These are phyloP conservation scores for Metarhizium album DNA, from an alignment of 2,329 filamentous ascomycete genomes.

Conservation along the genomic window DNA sequence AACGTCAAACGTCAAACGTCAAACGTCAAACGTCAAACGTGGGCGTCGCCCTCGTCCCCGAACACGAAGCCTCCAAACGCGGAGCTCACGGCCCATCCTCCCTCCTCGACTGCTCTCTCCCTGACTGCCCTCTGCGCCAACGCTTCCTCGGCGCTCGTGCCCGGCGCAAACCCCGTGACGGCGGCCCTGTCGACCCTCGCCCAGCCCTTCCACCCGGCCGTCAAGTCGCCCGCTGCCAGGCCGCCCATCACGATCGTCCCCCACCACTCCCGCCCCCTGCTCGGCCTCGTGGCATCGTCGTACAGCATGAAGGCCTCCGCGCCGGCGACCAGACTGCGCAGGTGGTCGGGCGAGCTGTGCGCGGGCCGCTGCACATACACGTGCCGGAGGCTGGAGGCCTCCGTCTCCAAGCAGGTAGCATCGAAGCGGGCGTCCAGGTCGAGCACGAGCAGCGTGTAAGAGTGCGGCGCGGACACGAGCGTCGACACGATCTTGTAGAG, in stretches of 20 bases:
- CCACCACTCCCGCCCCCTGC: constrained; percentile 42
- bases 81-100: constrained; percentile 36
- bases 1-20: no score
- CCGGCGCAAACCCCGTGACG: constrained; percentile 27
- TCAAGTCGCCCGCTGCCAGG: constrained; percentile 21
- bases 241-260: constrained; percentile 44
- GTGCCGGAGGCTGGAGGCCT: constrained; percentile 32
- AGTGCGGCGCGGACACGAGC: constrained; percentile 36
- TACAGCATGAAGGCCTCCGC: constrained; percentile 42
- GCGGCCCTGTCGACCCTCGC: constrained; percentile 36
- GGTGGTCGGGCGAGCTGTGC: constrained; percentile 14
- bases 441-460: constrained; percentile 40
- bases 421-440: constrained; percentile 48
- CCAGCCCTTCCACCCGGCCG: constrained; percentile 37
- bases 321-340: constrained; percentile 26
- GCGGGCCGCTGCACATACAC: constrained; percentile 38
- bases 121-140: constrained; percentile 28
- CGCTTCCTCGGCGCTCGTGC: constrained; percentile 34
- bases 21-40: background rate
- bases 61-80: constrained; percentile 40
- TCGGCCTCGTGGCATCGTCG: constrained; percentile 26
- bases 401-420: constrained; percentile 31
- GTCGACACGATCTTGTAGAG: constrained; percentile 44
- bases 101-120: constrained; percentile 28
- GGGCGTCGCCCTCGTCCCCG: constrained; percentile 8